phyloP scores from a whole-genome alignment of 495 filamentous ascomycete species.

The Podospora pseudoanserina region DNA sequence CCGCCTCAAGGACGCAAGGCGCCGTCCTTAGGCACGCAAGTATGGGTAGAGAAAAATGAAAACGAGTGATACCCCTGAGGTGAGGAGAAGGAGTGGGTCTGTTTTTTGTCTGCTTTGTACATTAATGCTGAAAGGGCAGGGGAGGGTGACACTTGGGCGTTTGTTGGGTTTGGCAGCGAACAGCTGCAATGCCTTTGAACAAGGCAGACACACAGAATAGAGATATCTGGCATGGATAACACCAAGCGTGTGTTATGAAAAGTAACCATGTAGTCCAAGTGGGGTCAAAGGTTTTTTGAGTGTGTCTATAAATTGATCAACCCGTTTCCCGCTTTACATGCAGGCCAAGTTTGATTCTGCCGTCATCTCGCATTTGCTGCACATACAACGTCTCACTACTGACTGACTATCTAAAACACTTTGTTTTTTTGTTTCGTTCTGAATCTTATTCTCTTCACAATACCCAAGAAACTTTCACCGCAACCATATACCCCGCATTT shows the following conservation, averaged over 20 bases:
- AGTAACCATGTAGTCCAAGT: background rate
- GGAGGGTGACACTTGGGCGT: background rate
- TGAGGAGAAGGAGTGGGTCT: background rate
- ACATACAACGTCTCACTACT: background rate
- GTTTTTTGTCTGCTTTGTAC: background rate
- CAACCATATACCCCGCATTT: background rate
- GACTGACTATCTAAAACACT: background rate
- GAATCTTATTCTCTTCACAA: background rate
- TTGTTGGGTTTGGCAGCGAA: background rate
- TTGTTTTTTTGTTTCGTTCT: background rate
- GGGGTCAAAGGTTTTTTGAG: background rate
- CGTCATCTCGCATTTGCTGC: background rate
- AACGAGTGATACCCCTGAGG: background rate
- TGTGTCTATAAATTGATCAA: background rate
- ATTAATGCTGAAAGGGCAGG: background rate
- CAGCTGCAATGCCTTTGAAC: background rate
- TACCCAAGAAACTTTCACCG: background rate
- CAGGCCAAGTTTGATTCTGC: background rate
- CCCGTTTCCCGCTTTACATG: background rate
- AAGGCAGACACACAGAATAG: background rate
- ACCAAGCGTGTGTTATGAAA: background rate
- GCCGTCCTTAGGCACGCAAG: too few species aligned
- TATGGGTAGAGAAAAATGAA: background rate
- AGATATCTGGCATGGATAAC: background rate
- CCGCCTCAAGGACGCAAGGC: too few species aligned